phyloP scores from a whole-genome alignment of 192 early-diverging fungal genomes.

The Umbelopsis sp. region DNA sequence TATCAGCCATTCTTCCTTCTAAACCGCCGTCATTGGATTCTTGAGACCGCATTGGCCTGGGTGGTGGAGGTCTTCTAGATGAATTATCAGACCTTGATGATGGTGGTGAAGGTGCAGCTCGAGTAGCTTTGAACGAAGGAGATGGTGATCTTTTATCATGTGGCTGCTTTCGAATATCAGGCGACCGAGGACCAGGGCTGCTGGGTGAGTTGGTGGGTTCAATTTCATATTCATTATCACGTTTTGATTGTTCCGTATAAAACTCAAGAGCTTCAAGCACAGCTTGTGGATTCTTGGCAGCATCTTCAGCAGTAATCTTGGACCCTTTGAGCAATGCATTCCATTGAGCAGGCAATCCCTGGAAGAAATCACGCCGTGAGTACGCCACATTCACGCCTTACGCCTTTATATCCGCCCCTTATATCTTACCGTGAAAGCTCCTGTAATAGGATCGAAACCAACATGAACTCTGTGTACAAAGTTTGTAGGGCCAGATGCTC shows the following conservation, averaged over 20 bases:
- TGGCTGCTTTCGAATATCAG: background rate
- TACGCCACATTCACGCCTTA: background rate
- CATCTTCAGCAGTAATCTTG: constrained; percentile 96
- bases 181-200: background rate
- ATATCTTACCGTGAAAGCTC: constrained; percentile 57
- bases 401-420: background rate
- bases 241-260: constrained; percentile 85
- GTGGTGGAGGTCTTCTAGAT: constrained; percentile 19
- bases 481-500: constrained; percentile 83
- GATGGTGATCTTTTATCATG: constrained; percentile 27
- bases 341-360: constrained; percentile 97
- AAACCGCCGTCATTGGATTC: background rate
- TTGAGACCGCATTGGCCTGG: constrained; percentile 25
- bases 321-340: constrained; percentile 90
- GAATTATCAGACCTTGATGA: background rate
- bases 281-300: constrained; percentile 96
- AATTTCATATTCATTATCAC: constrained; percentile 37
- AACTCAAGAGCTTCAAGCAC: constrained; percentile 98
- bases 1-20: constrained; percentile 14
- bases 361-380: constrained; percentile 15
- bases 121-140: constrained; percentile 31
- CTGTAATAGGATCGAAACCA: constrained; percentile 66
- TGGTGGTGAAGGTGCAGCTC: constrained; percentile 25
- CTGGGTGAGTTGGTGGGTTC: background rate
- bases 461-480: constrained; percentile 87